A percentile compares a stretch with the other conserved stretches of the same genome.
phyloP scores from a whole-genome alignment of 257 asterid species.

The Nemophila menziesii region DNA sequence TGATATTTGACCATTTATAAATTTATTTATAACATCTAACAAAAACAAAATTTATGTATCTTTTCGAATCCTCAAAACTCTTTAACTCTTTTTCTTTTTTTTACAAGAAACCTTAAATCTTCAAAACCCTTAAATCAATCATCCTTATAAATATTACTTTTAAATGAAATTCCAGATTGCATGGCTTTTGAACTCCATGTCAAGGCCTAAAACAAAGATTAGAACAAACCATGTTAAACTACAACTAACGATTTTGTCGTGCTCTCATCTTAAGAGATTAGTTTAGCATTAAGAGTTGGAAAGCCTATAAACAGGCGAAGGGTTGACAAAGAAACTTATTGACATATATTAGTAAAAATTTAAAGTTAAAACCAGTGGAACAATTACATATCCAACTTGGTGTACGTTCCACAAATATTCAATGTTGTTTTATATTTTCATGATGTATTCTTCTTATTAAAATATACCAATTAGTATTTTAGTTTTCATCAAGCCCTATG shows the following conservation, averaged over 20 bases:
- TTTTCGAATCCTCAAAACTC: too few species aligned
- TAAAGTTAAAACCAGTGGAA: slow-evolving; percentile 8
- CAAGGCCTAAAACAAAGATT: background rate
- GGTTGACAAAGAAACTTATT: slow-evolving; percentile 31
- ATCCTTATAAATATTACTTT: too few species aligned
- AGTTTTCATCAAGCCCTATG: slow-evolving; percentile 20
- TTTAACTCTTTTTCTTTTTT: too few species aligned
- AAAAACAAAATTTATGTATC: too few species aligned
- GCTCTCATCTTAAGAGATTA: slow-evolving; percentile 4
- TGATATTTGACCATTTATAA: too few species aligned
- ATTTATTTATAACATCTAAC: too few species aligned
- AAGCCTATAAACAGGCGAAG: slow-evolving; percentile 9
- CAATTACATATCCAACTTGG: slow-evolving; percentile 20
- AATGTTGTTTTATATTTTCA: background rate
- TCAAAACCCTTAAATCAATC: too few species aligned
- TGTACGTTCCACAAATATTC: slow-evolving; percentile 5
- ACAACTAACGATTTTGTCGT: slow-evolving; percentile 7
- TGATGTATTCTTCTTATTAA: slow-evolving; percentile 9
- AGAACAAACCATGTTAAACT: background rate
- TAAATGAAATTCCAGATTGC: too few species aligned
- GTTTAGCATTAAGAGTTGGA: slow-evolving; percentile 3
- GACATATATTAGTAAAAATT: too few species aligned
- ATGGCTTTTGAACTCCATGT: background rate
- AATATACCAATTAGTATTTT: slow-evolving; percentile 3
- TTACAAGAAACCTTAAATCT: too few species aligned